Conservation (phyloP, 2,329 filamentous ascomycete species). For the Alternaria consortialis region DNA sequence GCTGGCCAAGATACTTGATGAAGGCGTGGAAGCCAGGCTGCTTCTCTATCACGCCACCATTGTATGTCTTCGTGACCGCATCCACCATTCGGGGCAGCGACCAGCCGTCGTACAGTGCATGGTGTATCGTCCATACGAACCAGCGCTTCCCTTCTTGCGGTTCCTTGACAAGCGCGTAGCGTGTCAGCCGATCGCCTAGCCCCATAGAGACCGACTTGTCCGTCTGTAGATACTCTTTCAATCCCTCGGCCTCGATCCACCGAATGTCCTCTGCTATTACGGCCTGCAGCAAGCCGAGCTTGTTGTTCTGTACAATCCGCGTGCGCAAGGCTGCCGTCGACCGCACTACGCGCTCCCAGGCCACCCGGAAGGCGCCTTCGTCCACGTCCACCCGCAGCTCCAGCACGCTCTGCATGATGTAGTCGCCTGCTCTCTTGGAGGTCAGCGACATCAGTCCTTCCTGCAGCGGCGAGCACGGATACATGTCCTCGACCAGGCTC, state of each 20-base stretch:
- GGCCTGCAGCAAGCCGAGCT: not conserved
- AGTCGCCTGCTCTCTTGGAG: conserved; percentile 61
- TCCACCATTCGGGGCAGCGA: not conserved
- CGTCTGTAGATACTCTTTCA: not conserved
- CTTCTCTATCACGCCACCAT: too few relatives aligned
- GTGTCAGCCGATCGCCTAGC: not conserved
- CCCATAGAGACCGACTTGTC: not conserved
- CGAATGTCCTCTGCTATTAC: not conserved
- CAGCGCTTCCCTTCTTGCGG: too few relatives aligned
- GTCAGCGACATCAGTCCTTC: conserved; percentile 65
- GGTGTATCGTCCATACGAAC: not conserved
- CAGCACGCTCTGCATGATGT: conserved; percentile 59
- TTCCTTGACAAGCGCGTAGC: not conserved
- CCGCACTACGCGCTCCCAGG: conserved; percentile 53
- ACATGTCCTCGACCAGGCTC: not conserved
- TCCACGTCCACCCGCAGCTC: conserved; percentile 13
- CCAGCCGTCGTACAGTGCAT: not conserved
- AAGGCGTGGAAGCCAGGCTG: not conserved
- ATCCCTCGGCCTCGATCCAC: not conserved
- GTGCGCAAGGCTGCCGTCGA: conserved; percentile 57
- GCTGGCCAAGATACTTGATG: too few relatives aligned
- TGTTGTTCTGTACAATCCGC: conserved; percentile 26
- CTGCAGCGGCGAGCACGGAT: conserved; percentile 49
- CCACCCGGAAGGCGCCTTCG: conserved; percentile 43
- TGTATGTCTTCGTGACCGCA: too few relatives aligned